Percentiles rank a stretch among this genome's conserved stretches.
Evolutionary conservation across 441 rosid genomes (phyloP).

Genomic region (Macaranga tanarius): DNA sequence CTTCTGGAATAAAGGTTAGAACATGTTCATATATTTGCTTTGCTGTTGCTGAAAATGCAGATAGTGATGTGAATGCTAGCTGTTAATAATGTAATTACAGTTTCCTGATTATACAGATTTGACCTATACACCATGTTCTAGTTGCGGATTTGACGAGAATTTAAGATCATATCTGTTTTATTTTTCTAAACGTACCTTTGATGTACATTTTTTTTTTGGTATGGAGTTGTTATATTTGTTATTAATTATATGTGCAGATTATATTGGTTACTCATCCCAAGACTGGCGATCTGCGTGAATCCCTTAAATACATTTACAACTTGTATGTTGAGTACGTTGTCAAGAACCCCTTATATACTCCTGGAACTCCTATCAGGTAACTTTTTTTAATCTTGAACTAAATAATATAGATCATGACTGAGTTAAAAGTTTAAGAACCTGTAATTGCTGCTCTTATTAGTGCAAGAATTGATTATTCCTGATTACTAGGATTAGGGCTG

Average conservation of each 20-base stretch:
- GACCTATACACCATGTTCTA: no score
- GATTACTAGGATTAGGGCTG: neutral
- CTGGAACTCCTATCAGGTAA: slow-evolving; percentile 84
- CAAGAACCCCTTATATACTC: slow-evolving; percentile 75
- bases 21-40: neutral
- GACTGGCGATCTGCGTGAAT: slow-evolving; percentile 79
- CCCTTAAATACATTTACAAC: slow-evolving; percentile 81
- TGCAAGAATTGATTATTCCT: neutral
- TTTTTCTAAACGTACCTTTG: neutral
- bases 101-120: no score
- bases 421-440: neutral
- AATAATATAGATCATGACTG: neutral
- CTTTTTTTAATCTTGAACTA: slow-evolving; percentile 3
- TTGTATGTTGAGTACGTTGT: slow-evolving; percentile 83
- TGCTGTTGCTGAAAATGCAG: neutral
- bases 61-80: neutral
- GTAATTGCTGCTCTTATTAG: neutral
- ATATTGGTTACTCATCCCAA: slow-evolving; percentile 86
- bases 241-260: slow-evolving; percentile 45
- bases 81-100: neutral
- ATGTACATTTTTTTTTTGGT: neutral
- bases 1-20: slow-evolving; percentile 83
- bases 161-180: neutral
- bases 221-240: slow-evolving; percentile 2
- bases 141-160: no score